Conservation (phyloP, 2,329 filamentous ascomycete species). For the Colletotrichum sidae region DNA sequence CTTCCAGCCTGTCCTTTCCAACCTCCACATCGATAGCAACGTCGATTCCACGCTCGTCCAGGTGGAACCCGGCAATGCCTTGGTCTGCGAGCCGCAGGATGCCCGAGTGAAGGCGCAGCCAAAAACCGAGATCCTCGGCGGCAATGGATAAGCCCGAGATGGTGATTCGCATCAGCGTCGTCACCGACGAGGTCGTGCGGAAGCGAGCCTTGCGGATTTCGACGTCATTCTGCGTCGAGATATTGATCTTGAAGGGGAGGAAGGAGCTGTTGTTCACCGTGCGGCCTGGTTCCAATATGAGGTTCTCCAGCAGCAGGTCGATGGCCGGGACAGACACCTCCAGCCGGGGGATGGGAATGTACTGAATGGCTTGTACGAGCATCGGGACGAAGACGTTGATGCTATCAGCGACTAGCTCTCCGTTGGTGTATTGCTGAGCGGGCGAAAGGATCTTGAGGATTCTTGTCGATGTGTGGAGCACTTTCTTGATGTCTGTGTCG, state of each 20-base stretch:
- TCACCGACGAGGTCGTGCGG: constrained; percentile 73
- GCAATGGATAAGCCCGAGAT: constrained; percentile 85
- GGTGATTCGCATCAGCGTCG: constrained; percentile 80
- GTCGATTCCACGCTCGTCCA: constrained; percentile 90
- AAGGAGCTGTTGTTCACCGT: constrained; percentile 91
- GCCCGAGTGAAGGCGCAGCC: constrained; percentile 82
- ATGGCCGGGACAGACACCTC: constrained; percentile 86
- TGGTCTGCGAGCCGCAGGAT: constrained; percentile 81
- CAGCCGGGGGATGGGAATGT: constrained; percentile 89
- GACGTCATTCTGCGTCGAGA: constrained; percentile 88
- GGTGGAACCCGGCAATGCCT: constrained; percentile 85
- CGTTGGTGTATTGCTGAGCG: constrained; percentile 71
- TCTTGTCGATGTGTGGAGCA: constrained; percentile 74
- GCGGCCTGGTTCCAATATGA: constrained; percentile 87
- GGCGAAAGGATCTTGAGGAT: constrained; percentile 79
- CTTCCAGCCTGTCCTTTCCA: constrained; percentile 80
- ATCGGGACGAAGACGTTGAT: constrained; percentile 86
- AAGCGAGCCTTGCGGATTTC: constrained; percentile 84
- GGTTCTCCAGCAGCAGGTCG: constrained; percentile 88
- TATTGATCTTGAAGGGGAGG: constrained; percentile 83
- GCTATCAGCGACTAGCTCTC: constrained; percentile 78
- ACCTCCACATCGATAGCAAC: constrained; percentile 88
- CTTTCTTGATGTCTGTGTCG: constrained; percentile 78
- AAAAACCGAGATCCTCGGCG: constrained; percentile 90
- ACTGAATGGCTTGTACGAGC: constrained; percentile 81